Evolutionary conservation across 768 basidiomycete genomes (phyloP), one percentile per base, ranked within the genome.

Genomic region (Crucibulum laeve): DNA sequence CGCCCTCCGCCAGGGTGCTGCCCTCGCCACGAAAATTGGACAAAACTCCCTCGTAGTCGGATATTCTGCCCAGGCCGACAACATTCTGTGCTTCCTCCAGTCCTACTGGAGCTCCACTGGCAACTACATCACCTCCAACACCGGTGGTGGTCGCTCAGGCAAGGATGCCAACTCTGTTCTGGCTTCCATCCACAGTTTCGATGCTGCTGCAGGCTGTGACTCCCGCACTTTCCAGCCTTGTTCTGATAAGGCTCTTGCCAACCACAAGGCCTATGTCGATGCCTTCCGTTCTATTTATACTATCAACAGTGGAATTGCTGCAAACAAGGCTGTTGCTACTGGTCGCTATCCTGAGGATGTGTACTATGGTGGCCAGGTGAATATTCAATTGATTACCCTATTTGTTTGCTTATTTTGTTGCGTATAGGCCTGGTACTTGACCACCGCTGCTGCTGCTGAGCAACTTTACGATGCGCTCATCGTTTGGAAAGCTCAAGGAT

Each of bases 131-230:
- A 86, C 83, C 2, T 76, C 88, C n/a, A 91, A 91, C 58, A 85
- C 84, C 3, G 80, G 75, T 13, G 82, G 81, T 14, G 80, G 82
- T 26, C 79, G 90, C 14, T 80, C 82, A 7, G 87, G 88, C 4
- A 80, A 76, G 47, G 90, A 90, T 52, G 74, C 82, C 10, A 91
- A 89, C 61, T 74, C 82, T 0, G 71, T 80, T 23, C 68, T 91
- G 17, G 74, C 84, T 15, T 84, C 81, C n/a, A 84, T 87, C 48
- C 85, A 89, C 55, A 84, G 79, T 8, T 89, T 87, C 59, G 87
- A 90, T 53, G 61, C 75, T 19, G 55, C 66, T 25, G 88, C 85
- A 5, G 85, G 82, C 25, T 90, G 87, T 53, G 87, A 90, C 56
- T 68, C 73, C 1, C 63, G 59, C 6, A 89, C 89, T 2, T 89